Evolutionary conservation across 208 protist species (phyloP).

Genomic region (Crithidia thermophila): DNA sequence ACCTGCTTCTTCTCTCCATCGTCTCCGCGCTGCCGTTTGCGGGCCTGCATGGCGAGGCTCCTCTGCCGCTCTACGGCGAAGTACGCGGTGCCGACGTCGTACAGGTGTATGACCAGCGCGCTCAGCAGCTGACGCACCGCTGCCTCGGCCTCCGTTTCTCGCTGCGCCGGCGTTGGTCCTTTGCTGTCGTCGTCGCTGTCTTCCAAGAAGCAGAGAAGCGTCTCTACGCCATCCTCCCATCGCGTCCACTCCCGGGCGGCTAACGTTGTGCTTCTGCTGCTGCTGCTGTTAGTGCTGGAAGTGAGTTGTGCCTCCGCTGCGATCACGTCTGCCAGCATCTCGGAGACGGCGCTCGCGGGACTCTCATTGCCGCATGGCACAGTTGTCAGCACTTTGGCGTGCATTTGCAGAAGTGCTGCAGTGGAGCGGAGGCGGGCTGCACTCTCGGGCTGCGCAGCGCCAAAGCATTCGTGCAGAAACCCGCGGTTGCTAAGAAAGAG

Average conservation of each 20-base stretch:
- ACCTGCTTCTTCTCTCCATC: neutral
- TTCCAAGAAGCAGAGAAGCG: conserved; percentile 44
- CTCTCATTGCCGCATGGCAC: neutral
- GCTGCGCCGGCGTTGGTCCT: neutral
- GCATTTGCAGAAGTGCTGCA: neutral
- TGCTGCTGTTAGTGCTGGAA: neutral
- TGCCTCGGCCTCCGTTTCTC: neutral
- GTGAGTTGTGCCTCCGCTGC: neutral
- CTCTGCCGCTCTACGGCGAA: conserved; percentile 9
- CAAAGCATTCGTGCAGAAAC: conserved; percentile 29
- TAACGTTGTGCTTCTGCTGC: neutral
- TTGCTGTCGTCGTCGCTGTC: neutral
- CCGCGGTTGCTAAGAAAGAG: conserved; percentile 63
- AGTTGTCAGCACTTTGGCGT: neutral
- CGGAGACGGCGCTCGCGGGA: neutral
- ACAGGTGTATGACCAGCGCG: conserved; percentile 21
- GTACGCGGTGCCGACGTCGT: conserved; percentile 16
- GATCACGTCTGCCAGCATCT: neutral
- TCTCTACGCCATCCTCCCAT: conserved; percentile 62
- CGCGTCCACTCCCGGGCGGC: conserved; percentile 4
- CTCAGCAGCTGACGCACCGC: conserved; percentile 29
- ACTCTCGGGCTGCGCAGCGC: neutral
- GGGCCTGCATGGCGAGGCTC: neutral
- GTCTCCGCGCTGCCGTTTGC: neutral
- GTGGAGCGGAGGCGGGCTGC: conserved; percentile 8